A percentile compares a stretch with the other conserved stretches of the same genome.
These are phyloP conservation scores for Tulasnella calospora DNA, from an alignment of 768 basidiomycete species.

Conservation along the genomic window DNA sequence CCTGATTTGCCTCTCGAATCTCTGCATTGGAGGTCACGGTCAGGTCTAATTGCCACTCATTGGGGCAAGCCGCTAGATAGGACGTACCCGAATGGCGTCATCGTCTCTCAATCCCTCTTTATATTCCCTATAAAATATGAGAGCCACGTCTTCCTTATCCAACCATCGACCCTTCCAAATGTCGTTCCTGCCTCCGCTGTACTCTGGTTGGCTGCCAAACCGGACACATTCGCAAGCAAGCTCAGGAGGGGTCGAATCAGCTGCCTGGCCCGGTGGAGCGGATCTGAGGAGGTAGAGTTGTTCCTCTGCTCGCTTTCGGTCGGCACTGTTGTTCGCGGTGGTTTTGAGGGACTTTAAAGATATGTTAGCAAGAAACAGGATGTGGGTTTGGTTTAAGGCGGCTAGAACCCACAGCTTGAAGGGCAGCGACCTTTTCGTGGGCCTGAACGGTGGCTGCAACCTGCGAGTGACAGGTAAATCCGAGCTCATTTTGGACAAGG, in stretches of 20 bases:
- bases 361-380: neutral
- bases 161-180: conserved; percentile 18
- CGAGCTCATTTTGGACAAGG: neutral
- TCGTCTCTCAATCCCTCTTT: neutral
- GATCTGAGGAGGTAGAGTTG: neutral
- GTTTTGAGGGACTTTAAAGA: neutral
- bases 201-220: neutral
- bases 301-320: neutral
- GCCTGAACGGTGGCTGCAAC: neutral
- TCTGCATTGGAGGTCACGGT: neutral
- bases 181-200: neutral
- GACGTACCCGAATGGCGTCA: neutral
- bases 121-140: neutral
- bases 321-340: neutral
- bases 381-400: neutral
- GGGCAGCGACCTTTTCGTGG: neutral
- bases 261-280: neutral
- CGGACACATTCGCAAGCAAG: neutral
- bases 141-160: conserved; percentile 6
- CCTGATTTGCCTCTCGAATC: conserved; percentile 15
- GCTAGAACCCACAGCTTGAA: neutral
- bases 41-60: neutral
- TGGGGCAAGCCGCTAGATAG: neutral
- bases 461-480: neutral
- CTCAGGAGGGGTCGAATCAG: neutral